Base-by-base conservation (phyloP, 148 eudicot genomes). In the Vaccinium darrowii region DNA sequence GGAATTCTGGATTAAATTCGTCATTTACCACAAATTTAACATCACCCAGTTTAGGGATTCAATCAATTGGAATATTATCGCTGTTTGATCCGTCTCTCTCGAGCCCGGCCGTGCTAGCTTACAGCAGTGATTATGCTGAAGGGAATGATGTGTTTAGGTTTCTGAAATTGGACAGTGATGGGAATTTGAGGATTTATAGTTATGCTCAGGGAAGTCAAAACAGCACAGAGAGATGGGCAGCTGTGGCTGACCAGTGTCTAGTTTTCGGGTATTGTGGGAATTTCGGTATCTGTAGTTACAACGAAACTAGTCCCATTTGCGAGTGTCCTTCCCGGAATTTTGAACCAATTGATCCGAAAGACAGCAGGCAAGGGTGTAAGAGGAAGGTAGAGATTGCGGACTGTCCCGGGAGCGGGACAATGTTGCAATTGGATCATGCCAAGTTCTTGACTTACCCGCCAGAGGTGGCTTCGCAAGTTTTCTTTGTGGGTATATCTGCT, bases 191-290 rank as follows among this genome's bases (percentile, higher is more conserved):
- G 84, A 93, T 96, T 71, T 92, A 93, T 86, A 92, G 95, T 72
- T 89, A 87, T 16, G 67, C 83, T 7, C 76, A 51, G 8, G 92
- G 92, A 1, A 86, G 92, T 83, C 86, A 89, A 2, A 84, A 63
- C 23, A 30, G 43, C 27, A 76, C 50, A 43, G 88, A 79, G 60
- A 86, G 91, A 19, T 96, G 99, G 99, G 84, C 93, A 49, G 99
- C 97, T 39, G 92, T 96, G 11, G 83, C 87, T 88, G 94, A 96
- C 86, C 97, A 92, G 60, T 96, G 99, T 86, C 79, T 85, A 56
- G 95, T 96, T 60, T 96, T 88, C 80, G 99, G 98, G n/a, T 96
- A 86, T 25, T 96, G 99, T 90, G 99, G 99, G 81, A 91, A 93
- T 72, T 82, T 91, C 83, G 99, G 99, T 16, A 86, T 96, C n/a